Base-by-base conservation (phyloP, 1,139 yeast species). In the Blastobotrys petasosporus region DNA sequence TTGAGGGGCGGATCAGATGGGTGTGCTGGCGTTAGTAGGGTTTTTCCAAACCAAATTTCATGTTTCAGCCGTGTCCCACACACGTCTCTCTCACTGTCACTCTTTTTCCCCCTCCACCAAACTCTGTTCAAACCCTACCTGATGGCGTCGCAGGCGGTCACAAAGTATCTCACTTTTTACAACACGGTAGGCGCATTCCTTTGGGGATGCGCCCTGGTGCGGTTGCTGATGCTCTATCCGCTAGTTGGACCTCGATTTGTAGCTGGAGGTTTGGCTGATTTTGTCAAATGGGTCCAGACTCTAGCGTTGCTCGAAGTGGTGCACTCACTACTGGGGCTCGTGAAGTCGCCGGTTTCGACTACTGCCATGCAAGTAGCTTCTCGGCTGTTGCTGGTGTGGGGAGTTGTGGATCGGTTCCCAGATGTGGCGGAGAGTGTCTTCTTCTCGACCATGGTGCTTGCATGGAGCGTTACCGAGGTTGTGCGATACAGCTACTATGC, bases 381-480 rank as follows among this genome's bases (percentile, higher is more conserved):
- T 10, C 75, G 99, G 51, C 68, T 90, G 48, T 68, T 90, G 53
- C 76, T 92, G 40, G 95, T 87, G 13, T 74, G 86, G 72, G 97
- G 97, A 11, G 76, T 92, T 45, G 80, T 87, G 68, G 79, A 78
- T 51, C 64, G 75, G 13, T 73, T 88, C 57, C 97, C 97, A 10
- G 63, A 76, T 17, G 31, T 82, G 76, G 52, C 88, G 79, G 32
- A 80, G 75, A 57, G 61, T 56, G 54, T 77, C 52, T 70, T 80
- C 47, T 77, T 81, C 76, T 71, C 77, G 39, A 71, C 94, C 1
- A 76, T 92, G 65, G 74, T 81, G 39, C 60, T 80, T 45, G 92
- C 97, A 15, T 92, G 99, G 99, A 79, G 92, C 15, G 62, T 85
- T 48, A 87, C 97, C 31, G 99, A 92, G 66, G 76, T 87, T 42